Base-by-base conservation (phyloP, 371 early-diverging fungal genomes). In the Rhizomucor miehei region DNA sequence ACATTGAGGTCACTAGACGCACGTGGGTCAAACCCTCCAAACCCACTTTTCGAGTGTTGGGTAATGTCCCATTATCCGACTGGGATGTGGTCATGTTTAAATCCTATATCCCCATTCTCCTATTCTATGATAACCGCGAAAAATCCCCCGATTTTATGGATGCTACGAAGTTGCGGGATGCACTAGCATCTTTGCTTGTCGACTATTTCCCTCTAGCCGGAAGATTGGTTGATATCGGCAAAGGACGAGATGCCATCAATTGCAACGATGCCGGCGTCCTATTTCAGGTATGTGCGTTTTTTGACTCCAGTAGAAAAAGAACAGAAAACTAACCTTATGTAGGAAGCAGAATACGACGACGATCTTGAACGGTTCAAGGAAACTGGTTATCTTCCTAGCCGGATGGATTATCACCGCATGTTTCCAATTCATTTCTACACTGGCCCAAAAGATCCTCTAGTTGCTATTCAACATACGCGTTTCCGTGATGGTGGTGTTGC, bases 61-160 rank as follows among this genome's bases (percentile, higher is more conserved):
- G 54, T 38, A 52, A 52, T 36, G 56, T 66, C 4, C 45, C 62
- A 3, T 39, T 73, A 23, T 69, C 73, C 1, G 73, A 73, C 29
- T 73, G 73, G 73, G 73, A 73, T 54, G 53, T 62, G n/a, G 73
- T 73, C 36, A 73, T 73, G 73, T 73, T 62, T 47, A 69, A 69
- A 39, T 69, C 73, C 0, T 73, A 73, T 56, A 73, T 62, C 1
- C 73, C 73, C 5, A 21, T 73, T 0, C 44, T 73, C 1, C 34
- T 73, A 19, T 73, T 73, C 25, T 73, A 69, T 17, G 52, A 60
- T 1, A 69, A 69, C 20, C 44, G 48, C 12, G 38, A 48, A 6
- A 49, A 62, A 16, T 23, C 47, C 12, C 51, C 63, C 21, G 50
- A 60, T 6, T 73, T 73, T n/a, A 73, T 73, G 73, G 62, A 60